These are phyloP conservation scores for Pseudogymnoascus verrucosus DNA, from an alignment of 2,329 filamentous ascomycete genomes.

Conservation along the genomic window DNA sequence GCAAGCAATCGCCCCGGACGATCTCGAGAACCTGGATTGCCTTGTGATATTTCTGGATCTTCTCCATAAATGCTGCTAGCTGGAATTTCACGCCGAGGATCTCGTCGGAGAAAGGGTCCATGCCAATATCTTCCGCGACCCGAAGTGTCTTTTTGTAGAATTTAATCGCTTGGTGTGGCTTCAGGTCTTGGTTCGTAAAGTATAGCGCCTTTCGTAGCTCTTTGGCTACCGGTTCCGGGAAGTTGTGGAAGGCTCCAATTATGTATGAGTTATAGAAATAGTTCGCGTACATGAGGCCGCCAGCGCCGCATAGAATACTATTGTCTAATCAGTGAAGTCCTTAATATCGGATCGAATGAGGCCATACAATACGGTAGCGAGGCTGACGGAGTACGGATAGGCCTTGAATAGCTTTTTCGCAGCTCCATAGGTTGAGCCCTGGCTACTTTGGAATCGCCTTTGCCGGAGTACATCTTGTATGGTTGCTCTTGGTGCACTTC, in stretches of 20 bases:
- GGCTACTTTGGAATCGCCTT: constrained; percentile 1
- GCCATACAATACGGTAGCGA: constrained; percentile 21
- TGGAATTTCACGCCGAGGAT: constrained; percentile 84
- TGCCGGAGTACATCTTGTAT: neutral
- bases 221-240: constrained; percentile 64
- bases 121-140: constrained; percentile 60
- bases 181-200: constrained; percentile 69
- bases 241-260: constrained; percentile 41
- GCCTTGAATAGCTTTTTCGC: constrained; percentile 21
- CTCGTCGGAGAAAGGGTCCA: constrained; percentile 88
- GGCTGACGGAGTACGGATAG: constrained; percentile 24
- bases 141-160: constrained; percentile 76
- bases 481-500: neutral
- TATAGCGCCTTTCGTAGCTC: constrained; percentile 78
- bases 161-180: constrained; percentile 69
- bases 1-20: constrained; percentile 60
- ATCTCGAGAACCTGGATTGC: constrained; percentile 72
- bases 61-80: constrained; percentile 71
- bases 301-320: constrained; percentile 23
- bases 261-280: constrained; percentile 27
- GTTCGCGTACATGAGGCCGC: constrained; percentile 22
- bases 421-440: constrained; percentile 10
- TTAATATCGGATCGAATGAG: neutral
- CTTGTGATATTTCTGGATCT: constrained; percentile 59
- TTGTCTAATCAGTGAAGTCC: neutral